Conservation (phyloP, 352 stramenopile species). For the Phytophthora fragariaefolia region DNA sequence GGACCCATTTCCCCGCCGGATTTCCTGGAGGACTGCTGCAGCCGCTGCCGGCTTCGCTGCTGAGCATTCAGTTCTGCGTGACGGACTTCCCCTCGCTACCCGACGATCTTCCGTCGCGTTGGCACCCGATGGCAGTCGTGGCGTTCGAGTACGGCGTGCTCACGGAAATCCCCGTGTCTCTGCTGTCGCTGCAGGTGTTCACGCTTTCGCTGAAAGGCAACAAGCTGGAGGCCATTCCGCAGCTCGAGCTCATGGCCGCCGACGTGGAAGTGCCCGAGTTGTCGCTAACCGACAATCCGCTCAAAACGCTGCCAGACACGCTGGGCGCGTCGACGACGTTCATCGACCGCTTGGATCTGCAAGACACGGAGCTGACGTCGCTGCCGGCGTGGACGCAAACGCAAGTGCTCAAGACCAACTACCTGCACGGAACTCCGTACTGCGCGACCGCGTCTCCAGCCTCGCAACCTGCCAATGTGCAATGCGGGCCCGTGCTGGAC, state of each 20-base stretch:
- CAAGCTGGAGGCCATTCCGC: constrained; percentile 7
- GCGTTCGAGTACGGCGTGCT: constrained; percentile 21
- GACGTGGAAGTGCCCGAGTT: background rate
- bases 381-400: constrained; percentile 16
- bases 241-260: constrained; percentile 5
- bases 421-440: constrained; percentile 21
- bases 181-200: constrained; percentile 12
- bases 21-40: constrained; percentile 12
- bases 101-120: constrained; percentile 2
- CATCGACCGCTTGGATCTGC: constrained; percentile 14
- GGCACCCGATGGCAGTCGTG: constrained; percentile 17
- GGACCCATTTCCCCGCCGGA: background rate
- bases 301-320: constrained; percentile 2
- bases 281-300: constrained; percentile 11
- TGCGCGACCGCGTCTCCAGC: constrained; percentile 4
- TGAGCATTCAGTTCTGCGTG: constrained; percentile 14
- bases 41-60: constrained; percentile 5
- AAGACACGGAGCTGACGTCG: constrained; percentile 5
- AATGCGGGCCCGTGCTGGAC: constrained; percentile 2
- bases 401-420: constrained; percentile 4
- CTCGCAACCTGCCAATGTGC: background rate
- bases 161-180: constrained; percentile 6
- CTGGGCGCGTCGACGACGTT: constrained; percentile 2
- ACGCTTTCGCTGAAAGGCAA: constrained; percentile 27
- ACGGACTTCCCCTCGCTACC: constrained; percentile 11